These are phyloP conservation scores for Monosporascus sp. DNA, from an alignment of 2,329 filamentous ascomycete genomes.

Conservation along the genomic window DNA sequence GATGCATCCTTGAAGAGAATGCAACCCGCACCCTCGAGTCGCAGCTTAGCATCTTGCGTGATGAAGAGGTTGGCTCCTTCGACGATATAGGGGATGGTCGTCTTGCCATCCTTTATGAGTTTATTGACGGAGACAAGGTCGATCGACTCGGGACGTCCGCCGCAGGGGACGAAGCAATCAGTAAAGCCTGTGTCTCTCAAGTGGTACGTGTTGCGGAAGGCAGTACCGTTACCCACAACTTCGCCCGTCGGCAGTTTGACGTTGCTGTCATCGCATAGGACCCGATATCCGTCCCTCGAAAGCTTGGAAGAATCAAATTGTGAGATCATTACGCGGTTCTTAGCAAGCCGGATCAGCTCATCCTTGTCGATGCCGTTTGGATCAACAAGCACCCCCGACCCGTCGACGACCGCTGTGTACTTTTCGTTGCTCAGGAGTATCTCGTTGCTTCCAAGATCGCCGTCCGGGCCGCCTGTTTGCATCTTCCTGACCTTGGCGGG, in stretches of 20 bases:
- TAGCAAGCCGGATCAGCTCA: slow-evolving; percentile 80
- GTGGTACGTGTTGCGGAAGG: slow-evolving; percentile 97
- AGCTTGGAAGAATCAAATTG: slow-evolving; percentile 83
- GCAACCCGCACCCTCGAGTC: slow-evolving; percentile 90
- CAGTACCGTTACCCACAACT: slow-evolving; percentile 80
- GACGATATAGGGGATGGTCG: slow-evolving; percentile 86
- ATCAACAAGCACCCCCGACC: slow-evolving; percentile 89
- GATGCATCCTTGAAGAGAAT: slow-evolving; percentile 97
- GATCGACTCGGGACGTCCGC: slow-evolving; percentile 93
- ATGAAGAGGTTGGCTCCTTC: slow-evolving; percentile 98
- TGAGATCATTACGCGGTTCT: slow-evolving; percentile 81
- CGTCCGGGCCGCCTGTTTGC: slow-evolving; percentile 95
- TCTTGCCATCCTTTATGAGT: slow-evolving; percentile 86
- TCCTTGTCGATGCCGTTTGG: slow-evolving; percentile 80
- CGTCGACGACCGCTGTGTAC: slow-evolving; percentile 93
- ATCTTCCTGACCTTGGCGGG: slow-evolving; percentile 82
- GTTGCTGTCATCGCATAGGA: slow-evolving; percentile 87
- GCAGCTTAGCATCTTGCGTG: slow-evolving; percentile 94
- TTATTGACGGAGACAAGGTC: slow-evolving; percentile 78
- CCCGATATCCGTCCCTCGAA: slow-evolving; percentile 81
- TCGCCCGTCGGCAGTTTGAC: slow-evolving; percentile 85
- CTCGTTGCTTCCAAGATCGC: slow-evolving; percentile 95
- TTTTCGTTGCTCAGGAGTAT: slow-evolving; percentile 94
- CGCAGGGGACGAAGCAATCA: slow-evolving; percentile 91
- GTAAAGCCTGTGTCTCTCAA: slow-evolving; percentile 71